Evolutionary conservation across 2,329 filamentous ascomycete species (phyloP).

Genomic region (Coniochaeta sp.): DNA sequence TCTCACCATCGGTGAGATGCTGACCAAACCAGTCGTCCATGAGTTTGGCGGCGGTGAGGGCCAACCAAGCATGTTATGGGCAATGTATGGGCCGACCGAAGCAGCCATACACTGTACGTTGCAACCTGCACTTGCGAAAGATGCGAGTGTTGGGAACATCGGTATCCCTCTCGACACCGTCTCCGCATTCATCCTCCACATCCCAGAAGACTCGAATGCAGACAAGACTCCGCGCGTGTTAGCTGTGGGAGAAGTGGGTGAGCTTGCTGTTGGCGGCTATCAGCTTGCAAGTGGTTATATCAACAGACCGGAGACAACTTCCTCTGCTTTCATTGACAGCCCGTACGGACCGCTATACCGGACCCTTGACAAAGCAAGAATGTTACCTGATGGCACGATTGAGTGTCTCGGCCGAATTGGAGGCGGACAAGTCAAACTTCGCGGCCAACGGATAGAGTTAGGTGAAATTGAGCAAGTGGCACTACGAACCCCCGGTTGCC

Average conservation of each 20-base stretch:
- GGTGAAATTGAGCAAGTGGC: conserved; percentile 70
- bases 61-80: conserved; percentile 64
- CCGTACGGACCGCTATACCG: conserved; percentile 67
- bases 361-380: conserved; percentile 74
- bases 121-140: conserved; percentile 51
- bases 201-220: conserved; percentile 22
- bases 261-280: conserved; percentile 72
- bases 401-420: conserved; percentile 77
- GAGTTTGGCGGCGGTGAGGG: conserved; percentile 63
- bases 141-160: conserved; percentile 58
- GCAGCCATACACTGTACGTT: conserved; percentile 84
- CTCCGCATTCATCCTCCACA: conserved; percentile 62
- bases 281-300: conserved; percentile 78
- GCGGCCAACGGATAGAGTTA: conserved; percentile 76
- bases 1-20: conserved; percentile 89
- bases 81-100: conserved; percentile 93
- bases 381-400: conserved; percentile 61
- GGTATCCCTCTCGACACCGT: conserved; percentile 75
- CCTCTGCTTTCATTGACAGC: conserved; percentile 60
- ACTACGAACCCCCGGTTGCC: conserved; percentile 52
- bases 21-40: conserved; percentile 66
- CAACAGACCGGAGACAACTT: conserved; percentile 71
- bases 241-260: conserved; percentile 61
- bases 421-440: conserved; percentile 76
- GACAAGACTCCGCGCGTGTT: conserved; percentile 41